These are phyloP conservation scores for Syncephalastrum sp. DNA, from an alignment of 371 early-diverging fungal genomes.

Conservation along the genomic window DNA sequence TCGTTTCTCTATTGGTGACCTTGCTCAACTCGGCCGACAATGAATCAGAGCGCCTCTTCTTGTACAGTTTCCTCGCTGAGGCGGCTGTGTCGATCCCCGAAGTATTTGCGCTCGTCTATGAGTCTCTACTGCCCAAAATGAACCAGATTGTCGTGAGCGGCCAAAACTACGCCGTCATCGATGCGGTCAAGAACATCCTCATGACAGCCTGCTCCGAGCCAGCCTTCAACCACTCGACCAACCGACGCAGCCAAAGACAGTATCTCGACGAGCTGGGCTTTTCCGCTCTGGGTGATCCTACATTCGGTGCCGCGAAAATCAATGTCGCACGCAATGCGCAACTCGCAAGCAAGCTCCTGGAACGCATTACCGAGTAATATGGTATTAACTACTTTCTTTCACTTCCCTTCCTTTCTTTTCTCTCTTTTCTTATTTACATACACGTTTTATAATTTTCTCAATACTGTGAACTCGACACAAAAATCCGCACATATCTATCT, in stretches of 20 bases:
- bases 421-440: neutral
- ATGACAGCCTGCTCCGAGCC: constrained; percentile 72
- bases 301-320: constrained; percentile 46
- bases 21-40: constrained; percentile 82
- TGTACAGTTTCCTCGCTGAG: constrained; percentile 84
- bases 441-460: too few relatives aligned
- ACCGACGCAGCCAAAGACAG: constrained; percentile 48
- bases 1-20: constrained; percentile 76
- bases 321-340: constrained; percentile 48
- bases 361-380: constrained; percentile 50
- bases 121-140: constrained; percentile 75
- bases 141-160: constrained; percentile 70
- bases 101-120: constrained; percentile 77
- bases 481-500: too few relatives aligned
- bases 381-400: neutral
- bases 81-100: constrained; percentile 73
- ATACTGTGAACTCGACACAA: too few relatives aligned
- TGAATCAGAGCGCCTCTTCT: constrained; percentile 78
- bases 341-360: constrained; percentile 58
- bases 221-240: constrained; percentile 33
- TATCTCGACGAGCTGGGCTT: constrained; percentile 62
- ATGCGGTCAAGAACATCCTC: constrained; percentile 74
- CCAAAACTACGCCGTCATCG: constrained; percentile 68
- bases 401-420: constrained; percentile 1
- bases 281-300: constrained; percentile 37